phyloP scores from a whole-genome alignment of 2,329 filamentous ascomycete genomes.

The Monilinia laxa region DNA sequence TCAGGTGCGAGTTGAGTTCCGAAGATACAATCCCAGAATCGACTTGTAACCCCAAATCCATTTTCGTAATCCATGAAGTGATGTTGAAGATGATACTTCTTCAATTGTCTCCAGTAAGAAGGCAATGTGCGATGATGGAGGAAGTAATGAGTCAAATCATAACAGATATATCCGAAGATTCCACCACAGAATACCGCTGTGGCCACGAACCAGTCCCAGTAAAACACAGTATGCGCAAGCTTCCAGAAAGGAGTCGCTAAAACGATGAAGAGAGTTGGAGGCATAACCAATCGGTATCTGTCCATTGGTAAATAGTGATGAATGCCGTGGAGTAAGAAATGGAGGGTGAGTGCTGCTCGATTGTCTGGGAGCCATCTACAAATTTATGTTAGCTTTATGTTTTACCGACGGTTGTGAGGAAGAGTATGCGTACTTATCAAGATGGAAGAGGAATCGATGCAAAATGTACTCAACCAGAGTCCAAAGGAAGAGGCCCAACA shows the following conservation, averaged over 20 bases:
- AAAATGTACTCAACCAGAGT: conserved; percentile 84
- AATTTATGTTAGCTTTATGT: conserved; percentile 35
- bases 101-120: conserved; percentile 83
- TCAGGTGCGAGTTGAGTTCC: conserved; percentile 70
- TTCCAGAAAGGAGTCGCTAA: conserved; percentile 92
- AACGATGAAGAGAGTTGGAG: conserved; percentile 78
- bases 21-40: conserved; percentile 93
- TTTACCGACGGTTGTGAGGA: background rate
- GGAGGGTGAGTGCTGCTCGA: conserved; percentile 76
- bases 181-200: conserved; percentile 81
- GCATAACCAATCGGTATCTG: conserved; percentile 95
- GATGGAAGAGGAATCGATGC: conserved; percentile 89
- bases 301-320: conserved; percentile 99
- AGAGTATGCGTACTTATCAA: conserved; percentile 70
- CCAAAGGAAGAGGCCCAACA: conserved; percentile 76
- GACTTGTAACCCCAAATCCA: conserved; percentile 93
- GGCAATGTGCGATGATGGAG: conserved; percentile 93
- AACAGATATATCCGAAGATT: conserved; percentile 93
- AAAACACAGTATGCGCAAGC: conserved; percentile 79
- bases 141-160: conserved; percentile 98
- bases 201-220: conserved; percentile 79
- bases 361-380: conserved; percentile 85
- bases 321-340: conserved; percentile 94
- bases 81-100: conserved; percentile 96
- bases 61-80: conserved; percentile 98